Base-by-base conservation (phyloP, 495 filamentous ascomycete species). In the Saxophila tyrrhenica region DNA sequence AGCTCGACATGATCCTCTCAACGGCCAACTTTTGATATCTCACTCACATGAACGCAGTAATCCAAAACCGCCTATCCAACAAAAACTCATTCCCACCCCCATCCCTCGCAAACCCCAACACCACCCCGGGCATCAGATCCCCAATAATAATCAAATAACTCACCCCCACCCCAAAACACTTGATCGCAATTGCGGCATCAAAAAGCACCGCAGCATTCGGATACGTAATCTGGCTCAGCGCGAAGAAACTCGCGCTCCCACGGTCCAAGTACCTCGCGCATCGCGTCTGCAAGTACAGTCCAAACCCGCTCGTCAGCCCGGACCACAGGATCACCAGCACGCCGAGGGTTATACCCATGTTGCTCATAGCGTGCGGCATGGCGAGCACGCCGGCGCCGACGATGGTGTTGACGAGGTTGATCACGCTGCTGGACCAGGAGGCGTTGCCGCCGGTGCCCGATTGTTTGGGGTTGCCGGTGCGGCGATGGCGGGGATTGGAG, bases 131-230 rank as follows among this genome's bases (percentile, higher is more conserved):
- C 92, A 98, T 98, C 59, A 98, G 73, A 64, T 98, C 92, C 17
- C 92, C 92, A 61, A 98, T 97, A 60, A 98, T 95, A 58, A 97
- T 98, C 61, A 98, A 79, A 68, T 98, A 98, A 65, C 89, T 94
- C 41, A 97, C 85, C 8, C 85, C 94, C 17, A 98, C 92, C 52
- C 84, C 92, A 69, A 97, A 97, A 66, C 92, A 98, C 65, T 98
- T 98, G 64, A 98, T 86, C 7, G 91, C 87, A 64, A 98, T 98
- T 0, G 92, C 92, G 2, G 83, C 84, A 71, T 98, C 92, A 69
- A 98, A 98, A 24, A 97, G 73, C 25, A 98, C 87, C 2, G 92
- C 87, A 0, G 92, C 91, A 69, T 95, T 96, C 1, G 92, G 92
- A 64, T 97, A 97, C 19, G 92, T 97, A 39, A 97, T 74, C 66